A percentile compares a stretch with the other conserved stretches of the same genome.
These are phyloP conservation scores for Cyberlindnera xylosilytica DNA, from an alignment of 805 yeast species.

Conservation along the genomic window DNA sequence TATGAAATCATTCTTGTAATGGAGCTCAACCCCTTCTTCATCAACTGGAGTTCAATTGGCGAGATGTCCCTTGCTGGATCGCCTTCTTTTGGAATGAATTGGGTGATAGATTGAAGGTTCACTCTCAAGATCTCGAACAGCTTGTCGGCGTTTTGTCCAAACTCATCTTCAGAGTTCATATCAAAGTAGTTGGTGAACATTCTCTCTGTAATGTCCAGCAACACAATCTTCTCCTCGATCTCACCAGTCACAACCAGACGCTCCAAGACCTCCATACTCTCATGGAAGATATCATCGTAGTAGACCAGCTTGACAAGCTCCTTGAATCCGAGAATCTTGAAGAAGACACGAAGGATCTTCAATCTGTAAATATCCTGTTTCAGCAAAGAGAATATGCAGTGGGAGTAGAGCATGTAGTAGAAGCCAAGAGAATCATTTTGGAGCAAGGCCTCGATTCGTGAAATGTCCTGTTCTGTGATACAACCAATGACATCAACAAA, in stretches of 20 bases:
- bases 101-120: conserved; percentile 58
- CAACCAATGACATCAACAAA: conserved; percentile 73
- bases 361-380: conserved; percentile 31
- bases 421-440: conserved; percentile 60
- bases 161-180: conserved; percentile 35
- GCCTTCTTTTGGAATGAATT: conserved; percentile 51
- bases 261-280: conserved; percentile 72
- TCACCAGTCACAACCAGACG: conserved; percentile 58
- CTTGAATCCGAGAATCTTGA: conserved; percentile 52
- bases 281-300: conserved; percentile 67
- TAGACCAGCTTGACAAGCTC: conserved; percentile 59
- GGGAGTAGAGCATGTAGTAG: conserved; percentile 77
- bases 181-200: conserved; percentile 47
- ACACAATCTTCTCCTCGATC: conserved; percentile 41
- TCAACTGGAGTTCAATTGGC: conserved; percentile 35
- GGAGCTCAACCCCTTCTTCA: conserved; percentile 47
- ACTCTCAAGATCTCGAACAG: conserved; percentile 78
- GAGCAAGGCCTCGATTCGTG: conserved; percentile 43
- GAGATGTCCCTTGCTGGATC: conserved; percentile 23
- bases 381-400: conserved; percentile 74
- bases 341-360: conserved; percentile 48
- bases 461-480: conserved; percentile 50
- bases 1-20: conserved; percentile 59
- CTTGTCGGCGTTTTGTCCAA: conserved; percentile 65
- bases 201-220: conserved; percentile 56